These are phyloP conservation scores for Psilocybe azurescens DNA, from an alignment of 768 basidiomycete genomes.

Conservation along the genomic window DNA sequence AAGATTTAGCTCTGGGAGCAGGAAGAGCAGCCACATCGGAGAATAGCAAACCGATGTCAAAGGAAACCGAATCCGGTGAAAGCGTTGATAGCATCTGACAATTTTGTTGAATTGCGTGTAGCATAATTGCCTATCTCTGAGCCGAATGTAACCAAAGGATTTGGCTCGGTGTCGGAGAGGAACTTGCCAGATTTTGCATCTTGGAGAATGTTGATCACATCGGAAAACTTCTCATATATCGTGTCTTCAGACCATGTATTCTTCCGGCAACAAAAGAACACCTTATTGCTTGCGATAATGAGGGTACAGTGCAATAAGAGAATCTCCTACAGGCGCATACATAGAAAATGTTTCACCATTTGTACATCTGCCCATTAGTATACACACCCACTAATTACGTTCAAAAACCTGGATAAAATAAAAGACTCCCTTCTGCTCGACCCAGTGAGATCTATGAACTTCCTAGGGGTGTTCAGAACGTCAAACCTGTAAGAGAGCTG, in stretches of 20 bases:
- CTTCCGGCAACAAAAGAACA: not conserved
- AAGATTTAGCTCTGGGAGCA: not conserved
- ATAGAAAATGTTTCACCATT: no score
- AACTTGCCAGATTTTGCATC: not conserved
- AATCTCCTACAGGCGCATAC: conserved; percentile 8
- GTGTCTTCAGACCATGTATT: conserved; percentile 6
- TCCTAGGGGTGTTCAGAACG: no score
- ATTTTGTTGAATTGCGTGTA: not conserved
- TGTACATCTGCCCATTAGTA: no score
- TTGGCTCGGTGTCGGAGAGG: not conserved
- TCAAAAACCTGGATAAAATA: no score
- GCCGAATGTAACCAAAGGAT: not conserved
- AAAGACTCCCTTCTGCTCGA: no score
- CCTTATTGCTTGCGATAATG: not conserved
- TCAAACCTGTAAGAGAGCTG: no score
- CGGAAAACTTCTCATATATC: conserved; percentile 1
- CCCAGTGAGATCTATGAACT: no score
- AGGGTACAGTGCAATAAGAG: not conserved
- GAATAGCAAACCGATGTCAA: conserved; percentile 2
- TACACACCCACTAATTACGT: no score
- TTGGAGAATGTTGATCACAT: not conserved
- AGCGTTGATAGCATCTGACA: not conserved
- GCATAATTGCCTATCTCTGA: not conserved
- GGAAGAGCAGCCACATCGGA: not conserved
- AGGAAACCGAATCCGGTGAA: not conserved